Evolutionary conservation across 352 stramenopile species (phyloP).

Genomic region (Thraustotheca clavata): DNA sequence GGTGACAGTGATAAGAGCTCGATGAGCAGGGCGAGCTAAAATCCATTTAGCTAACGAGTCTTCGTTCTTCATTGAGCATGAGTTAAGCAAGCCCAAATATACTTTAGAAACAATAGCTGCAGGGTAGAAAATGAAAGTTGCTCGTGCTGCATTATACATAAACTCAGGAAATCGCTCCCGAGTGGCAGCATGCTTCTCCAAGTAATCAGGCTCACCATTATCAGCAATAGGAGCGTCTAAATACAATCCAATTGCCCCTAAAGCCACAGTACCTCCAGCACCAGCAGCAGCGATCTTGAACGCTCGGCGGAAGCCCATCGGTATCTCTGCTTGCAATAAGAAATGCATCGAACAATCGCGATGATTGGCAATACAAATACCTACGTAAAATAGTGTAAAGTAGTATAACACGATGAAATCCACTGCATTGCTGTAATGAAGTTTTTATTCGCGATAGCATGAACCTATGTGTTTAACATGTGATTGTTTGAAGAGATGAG

Average conservation of each 20-base stretch:
- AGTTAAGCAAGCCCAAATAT: slow-evolving; percentile 46
- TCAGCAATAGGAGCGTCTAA: slow-evolving; percentile 56
- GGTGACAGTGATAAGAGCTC: slow-evolving; percentile 68
- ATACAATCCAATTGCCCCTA: slow-evolving; percentile 32
- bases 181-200: slow-evolving; percentile 18
- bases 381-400: no score
- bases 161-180: slow-evolving; percentile 36
- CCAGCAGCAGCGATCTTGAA: slow-evolving; percentile 6
- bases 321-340: background rate
- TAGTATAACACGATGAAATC: no score
- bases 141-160: slow-evolving; percentile 53
- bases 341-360: no score
- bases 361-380: no score
- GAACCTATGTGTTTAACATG: no score
- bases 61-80: slow-evolving; percentile 33
- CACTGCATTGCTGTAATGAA: no score
- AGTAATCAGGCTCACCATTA: slow-evolving; percentile 40
- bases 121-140: slow-evolving; percentile 38
- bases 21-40: slow-evolving; percentile 34
- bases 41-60: slow-evolving; percentile 40
- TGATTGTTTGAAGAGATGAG: no score
- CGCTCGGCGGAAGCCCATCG: slow-evolving; percentile 5
- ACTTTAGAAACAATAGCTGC: slow-evolving; percentile 48
- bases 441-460: no score
- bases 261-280: slow-evolving; percentile 20